Percentiles rank a stretch among this genome's conserved stretches.
Evolutionary conservation across 2,329 filamentous ascomycete genomes (phyloP).

Genomic region (Fusarium tjaetaba): DNA sequence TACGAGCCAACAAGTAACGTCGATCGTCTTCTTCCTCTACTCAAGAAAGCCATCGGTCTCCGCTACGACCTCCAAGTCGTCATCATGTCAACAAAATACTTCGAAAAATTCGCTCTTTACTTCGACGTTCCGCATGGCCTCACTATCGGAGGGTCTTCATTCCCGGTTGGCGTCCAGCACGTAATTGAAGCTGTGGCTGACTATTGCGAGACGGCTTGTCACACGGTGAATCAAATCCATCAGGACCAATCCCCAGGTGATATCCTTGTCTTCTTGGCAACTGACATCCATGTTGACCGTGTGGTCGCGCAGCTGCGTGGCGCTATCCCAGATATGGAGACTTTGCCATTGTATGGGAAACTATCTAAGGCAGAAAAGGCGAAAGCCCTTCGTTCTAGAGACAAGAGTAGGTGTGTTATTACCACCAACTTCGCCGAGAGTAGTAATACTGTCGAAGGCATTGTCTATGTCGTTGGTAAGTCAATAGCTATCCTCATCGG

Average conservation of each 20-base stretch:
- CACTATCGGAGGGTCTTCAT: neutral
- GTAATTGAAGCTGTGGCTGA: rapidly evolving
- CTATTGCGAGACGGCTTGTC: neutral
- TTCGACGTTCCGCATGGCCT: neutral
- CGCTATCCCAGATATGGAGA: neutral
- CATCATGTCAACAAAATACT: neutral
- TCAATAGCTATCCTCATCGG: neutral
- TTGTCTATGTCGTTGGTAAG: neutral
- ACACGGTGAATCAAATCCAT: rapidly evolving
- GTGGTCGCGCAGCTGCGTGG: neutral
- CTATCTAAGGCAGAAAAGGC: neutral
- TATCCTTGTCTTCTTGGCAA: neutral
- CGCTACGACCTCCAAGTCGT: neutral
- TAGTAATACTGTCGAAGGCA: neutral
- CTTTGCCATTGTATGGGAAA: neutral
- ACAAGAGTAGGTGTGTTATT: neutral
- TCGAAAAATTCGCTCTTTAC: neutral
- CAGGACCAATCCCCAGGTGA: rapidly evolving
- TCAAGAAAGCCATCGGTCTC: neutral
- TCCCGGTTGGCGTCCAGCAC: neutral
- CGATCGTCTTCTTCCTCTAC: neutral
- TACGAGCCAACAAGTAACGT: neutral
- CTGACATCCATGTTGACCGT: neutral
- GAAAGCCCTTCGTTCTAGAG: neutral
- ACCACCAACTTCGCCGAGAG: neutral